Evolutionary conservation across 2,329 filamentous ascomycete species (phyloP).

Genomic region (Penicillium sp.): DNA sequence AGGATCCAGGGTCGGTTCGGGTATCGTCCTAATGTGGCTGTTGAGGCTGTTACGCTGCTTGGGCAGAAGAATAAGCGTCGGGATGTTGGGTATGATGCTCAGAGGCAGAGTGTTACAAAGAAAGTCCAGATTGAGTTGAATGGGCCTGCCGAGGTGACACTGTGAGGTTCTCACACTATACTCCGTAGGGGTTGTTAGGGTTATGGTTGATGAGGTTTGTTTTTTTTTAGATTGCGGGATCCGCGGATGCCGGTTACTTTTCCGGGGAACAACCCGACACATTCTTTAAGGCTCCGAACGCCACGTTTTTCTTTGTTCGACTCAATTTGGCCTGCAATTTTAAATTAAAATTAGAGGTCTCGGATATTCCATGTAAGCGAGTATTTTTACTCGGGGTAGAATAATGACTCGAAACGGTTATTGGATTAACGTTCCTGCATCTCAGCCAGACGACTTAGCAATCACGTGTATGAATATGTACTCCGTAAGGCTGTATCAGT

Average conservation of each 20-base stretch:
- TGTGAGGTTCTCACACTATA: background rate
- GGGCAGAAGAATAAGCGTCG: conserved; percentile 17
- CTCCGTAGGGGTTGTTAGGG: background rate
- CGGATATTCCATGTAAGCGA: background rate
- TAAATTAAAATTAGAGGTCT: background rate
- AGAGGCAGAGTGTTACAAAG: conserved; percentile 20
- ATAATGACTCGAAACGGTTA: background rate
- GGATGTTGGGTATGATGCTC: conserved; percentile 11
- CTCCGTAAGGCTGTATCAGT: too few relatives aligned
- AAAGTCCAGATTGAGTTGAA: conserved; percentile 19
- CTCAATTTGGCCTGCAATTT: background rate
- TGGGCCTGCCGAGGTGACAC: conserved; percentile 15
- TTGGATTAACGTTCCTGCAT: conserved; percentile 1
- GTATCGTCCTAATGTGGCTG: conserved; percentile 20
- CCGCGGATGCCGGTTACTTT: background rate
- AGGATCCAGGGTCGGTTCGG: conserved; percentile 25
- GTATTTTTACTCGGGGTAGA: background rate
- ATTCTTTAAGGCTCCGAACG: background rate
- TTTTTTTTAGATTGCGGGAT: background rate
- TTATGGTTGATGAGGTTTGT: background rate
- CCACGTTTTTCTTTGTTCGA: background rate
- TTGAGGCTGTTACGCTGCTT: conserved; percentile 31
- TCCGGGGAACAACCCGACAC: background rate
- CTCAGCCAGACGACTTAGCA: background rate
- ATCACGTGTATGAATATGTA: background rate